Evolutionary conservation across 2,329 filamentous ascomycete genomes (phyloP).

Genomic region (Magnaporthales sp.): DNA sequence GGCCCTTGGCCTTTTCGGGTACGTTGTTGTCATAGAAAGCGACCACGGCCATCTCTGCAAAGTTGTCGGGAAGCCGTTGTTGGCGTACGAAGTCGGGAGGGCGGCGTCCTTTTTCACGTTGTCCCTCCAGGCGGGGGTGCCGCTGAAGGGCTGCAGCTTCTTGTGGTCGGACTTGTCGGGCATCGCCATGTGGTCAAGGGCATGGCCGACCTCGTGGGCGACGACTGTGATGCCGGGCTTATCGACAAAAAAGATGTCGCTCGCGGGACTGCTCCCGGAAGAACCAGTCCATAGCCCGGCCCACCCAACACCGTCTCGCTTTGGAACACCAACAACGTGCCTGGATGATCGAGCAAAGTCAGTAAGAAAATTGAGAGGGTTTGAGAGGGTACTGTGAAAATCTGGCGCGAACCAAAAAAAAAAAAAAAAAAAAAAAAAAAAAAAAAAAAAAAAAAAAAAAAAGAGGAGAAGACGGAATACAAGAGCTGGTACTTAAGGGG

Average conservation of each 20-base stretch:
- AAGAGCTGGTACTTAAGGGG: too few species aligned
- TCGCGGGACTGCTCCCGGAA: too few species aligned
- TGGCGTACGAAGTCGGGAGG: not conserved
- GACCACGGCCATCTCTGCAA: conserved; percentile 3
- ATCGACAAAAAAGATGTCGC: conserved; percentile 4
- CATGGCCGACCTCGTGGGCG: not conserved
- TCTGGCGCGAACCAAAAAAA: too few species aligned
- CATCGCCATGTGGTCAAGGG: conserved; percentile 3
- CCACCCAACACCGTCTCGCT: not conserved
- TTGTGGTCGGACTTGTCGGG: not conserved
- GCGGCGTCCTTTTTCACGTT: not conserved
- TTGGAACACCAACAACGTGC: not conserved
- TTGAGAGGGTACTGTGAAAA: not conserved
- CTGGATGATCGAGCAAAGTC: not conserved
- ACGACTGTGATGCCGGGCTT: conserved; percentile 1
- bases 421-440: not conserved
- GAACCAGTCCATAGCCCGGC: conserved; percentile 4
- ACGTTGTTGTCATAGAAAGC: not conserved
- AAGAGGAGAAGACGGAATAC: too few species aligned
- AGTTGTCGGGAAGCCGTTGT: conserved; percentile 3
- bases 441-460: not conserved
- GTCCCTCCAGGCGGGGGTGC: not conserved
- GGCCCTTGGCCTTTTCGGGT: not conserved
- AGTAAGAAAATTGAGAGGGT: not conserved
- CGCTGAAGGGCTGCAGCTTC: not conserved